Evolutionary conservation across 2,329 filamentous ascomycete species (phyloP).

Genomic region (Westerdykella aurantiaca): DNA sequence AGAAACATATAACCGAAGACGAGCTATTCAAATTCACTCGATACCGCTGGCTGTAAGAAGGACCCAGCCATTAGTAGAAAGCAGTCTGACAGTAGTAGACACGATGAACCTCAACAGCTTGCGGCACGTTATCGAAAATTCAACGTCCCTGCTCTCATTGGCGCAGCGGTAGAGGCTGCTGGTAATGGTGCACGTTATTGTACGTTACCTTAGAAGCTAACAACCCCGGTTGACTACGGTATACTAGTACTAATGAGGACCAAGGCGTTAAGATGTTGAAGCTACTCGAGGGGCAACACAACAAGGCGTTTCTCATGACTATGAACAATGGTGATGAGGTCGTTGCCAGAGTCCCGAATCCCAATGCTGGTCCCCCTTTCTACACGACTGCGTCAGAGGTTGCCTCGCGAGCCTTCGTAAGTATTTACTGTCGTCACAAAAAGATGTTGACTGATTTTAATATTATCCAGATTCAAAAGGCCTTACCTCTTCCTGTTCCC

Average conservation of each 20-base stretch:
- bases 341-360: constrained; percentile 16
- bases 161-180: constrained; percentile 6
- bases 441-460: neutral
- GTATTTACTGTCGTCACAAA: constrained; percentile 4
- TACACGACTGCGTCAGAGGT: constrained; percentile 16
- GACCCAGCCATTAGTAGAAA: neutral
- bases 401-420: constrained; percentile 9
- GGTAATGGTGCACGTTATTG: constrained; percentile 2
- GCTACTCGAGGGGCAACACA: constrained; percentile 13
- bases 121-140: constrained; percentile 24
- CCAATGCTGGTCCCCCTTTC: constrained; percentile 13
- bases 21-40: constrained; percentile 24
- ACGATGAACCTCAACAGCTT: constrained; percentile 18
- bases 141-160: constrained; percentile 17
- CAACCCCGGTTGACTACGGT: no score
- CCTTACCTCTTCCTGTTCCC: no score
- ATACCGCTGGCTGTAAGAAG: constrained; percentile 20
- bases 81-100: constrained; percentile 13
- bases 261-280: neutral
- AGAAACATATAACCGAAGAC: constrained; percentile 9
- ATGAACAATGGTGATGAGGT: constrained; percentile 14
- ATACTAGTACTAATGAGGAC: no score
- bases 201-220: neutral
- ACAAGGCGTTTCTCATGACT: constrained; percentile 13
- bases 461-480: no score